Conservation (phyloP, 495 filamentous ascomycete species). For the Penicillium arizonense region DNA sequence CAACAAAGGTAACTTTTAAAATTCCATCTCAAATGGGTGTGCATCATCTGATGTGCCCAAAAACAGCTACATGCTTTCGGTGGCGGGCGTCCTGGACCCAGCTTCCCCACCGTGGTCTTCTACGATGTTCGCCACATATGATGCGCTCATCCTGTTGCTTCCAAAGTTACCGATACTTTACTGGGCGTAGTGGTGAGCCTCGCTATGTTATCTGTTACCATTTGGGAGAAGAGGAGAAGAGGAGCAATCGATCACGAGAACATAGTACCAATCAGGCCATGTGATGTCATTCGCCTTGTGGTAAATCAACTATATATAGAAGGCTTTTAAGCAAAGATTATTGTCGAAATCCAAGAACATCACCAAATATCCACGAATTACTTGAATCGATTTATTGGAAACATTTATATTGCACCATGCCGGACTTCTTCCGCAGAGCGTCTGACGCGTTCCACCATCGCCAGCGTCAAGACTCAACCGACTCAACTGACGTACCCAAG, state of each 20-base stretch:
- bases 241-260: slow-evolving; percentile 9
- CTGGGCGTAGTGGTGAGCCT: too few species aligned
- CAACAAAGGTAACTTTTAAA: too few species aligned
- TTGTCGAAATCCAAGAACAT: background rate
- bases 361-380: background rate
- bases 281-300: slow-evolving; percentile 1
- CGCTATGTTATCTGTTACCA: too few species aligned
- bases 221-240: too few species aligned
- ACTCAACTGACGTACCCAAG: slow-evolving; percentile 2
- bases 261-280: background rate
- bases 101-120: too few species aligned
- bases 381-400: background rate
- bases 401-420: background rate
- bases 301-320: background rate
- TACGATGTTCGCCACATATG: too few species aligned
- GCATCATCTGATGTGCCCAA: too few species aligned
- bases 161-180: too few species aligned
- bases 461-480: slow-evolving; percentile 9
- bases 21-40: too few species aligned
- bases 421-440: slow-evolving; percentile 10
- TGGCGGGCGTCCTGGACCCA: too few species aligned
- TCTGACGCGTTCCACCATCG: slow-evolving; percentile 9
- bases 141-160: too few species aligned
- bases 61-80: too few species aligned
- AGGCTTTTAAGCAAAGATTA: background rate